A percentile compares a stretch with the other conserved stretches of the same genome.
These are phyloP conservation scores for Hemerocallis citrina DNA, from an alignment of 106 monocot genomes.

Conservation along the genomic window DNA sequence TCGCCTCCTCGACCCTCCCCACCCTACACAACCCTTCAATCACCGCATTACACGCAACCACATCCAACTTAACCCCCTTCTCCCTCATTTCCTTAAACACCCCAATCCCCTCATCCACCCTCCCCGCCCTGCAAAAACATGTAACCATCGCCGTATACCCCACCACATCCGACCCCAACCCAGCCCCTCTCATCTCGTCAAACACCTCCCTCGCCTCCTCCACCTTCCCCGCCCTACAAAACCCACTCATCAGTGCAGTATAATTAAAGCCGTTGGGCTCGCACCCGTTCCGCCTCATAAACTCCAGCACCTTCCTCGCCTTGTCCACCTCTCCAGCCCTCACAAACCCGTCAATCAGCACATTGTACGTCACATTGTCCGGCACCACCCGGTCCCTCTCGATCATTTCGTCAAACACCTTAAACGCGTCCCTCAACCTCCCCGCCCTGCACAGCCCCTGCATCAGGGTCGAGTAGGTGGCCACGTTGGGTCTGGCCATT, in stretches of 20 bases:
- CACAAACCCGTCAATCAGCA: conserved; percentile 78
- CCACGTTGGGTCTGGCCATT: conserved; percentile 39
- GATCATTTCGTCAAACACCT: conserved; percentile 96
- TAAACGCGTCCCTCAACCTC: conserved; percentile 58
- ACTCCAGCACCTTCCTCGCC: conserved; percentile 39
- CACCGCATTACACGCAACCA: conserved; percentile 55
- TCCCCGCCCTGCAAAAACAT: conserved; percentile 48
- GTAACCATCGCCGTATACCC: conserved; percentile 62
- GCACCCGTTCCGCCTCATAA: conserved; percentile 76
- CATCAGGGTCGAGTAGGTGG: conserved; percentile 84
- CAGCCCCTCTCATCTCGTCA: conserved; percentile 44
- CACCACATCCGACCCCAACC: conserved; percentile 44
- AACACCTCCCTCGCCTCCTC: conserved; percentile 57
- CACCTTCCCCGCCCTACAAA: conserved; percentile 44
- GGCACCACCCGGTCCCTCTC: conserved; percentile 60
- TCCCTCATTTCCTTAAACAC: conserved; percentile 61
- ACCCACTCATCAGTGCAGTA: conserved; percentile 68
- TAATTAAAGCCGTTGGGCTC: conserved; percentile 78
- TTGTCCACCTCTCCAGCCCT: conserved; percentile 55
- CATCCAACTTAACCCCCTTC: conserved; percentile 48
- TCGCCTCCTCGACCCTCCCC: conserved; percentile 46
- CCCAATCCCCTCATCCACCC: conserved; percentile 57
- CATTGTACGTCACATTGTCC: conserved; percentile 60
- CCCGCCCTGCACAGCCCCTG: conserved; percentile 43
- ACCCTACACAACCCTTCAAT: conserved; percentile 66